Evolutionary conservation across 768 basidiomycete species (phyloP), one percentile per base, ranked within the genome.

Genomic region (Suillus tomentosus): DNA sequence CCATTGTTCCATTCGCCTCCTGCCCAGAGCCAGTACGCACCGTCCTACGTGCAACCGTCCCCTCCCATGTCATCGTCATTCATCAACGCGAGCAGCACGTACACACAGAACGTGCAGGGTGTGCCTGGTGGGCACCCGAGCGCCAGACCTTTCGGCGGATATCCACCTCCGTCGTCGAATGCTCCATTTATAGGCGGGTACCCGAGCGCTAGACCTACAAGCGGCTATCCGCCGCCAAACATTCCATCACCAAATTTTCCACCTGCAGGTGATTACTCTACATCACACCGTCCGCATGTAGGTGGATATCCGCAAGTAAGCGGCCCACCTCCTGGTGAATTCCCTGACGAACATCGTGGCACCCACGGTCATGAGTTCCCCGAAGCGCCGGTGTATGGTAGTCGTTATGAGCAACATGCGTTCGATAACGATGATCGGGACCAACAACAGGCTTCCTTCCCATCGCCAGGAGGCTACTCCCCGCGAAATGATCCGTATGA

Each of bases 361-460:
- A 69, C 70, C 19, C 71, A 68, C 37, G 61, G 68, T 13, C 78
- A 76, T 48, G 70, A 67, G 17, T 83, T 82, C 72, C 82, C 82
- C 36, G 76, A 74, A 48, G 73, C 74, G 6, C 74, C 73, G 48
- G 69, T 70, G 19, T 77, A 76, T 64, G 73, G 74, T 47, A 72
- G 66, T n/a, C 63, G 62, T 43, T 43, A 55, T 11, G 42, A 22
- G 22, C 59, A 60, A n/a, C 40, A 27, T 48, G 60, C 37, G 19
- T 68, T 61, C 55, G 56, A 64, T 11, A 47, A 42, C 17, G 57
- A 42, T 40, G 9, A 58, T 42, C 57, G 7, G 9, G 34, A 58
- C 24, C 40, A 42, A 24, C 24, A 36, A 19, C 37, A 40, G 39
- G 13, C 57, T 42, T 58, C 27, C 40, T 43, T 43, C 10, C 40